Evolutionary conservation across 768 basidiomycete species (phyloP), one percentile per base, ranked within the genome.

Genomic region (Mycena kentingensis): DNA sequence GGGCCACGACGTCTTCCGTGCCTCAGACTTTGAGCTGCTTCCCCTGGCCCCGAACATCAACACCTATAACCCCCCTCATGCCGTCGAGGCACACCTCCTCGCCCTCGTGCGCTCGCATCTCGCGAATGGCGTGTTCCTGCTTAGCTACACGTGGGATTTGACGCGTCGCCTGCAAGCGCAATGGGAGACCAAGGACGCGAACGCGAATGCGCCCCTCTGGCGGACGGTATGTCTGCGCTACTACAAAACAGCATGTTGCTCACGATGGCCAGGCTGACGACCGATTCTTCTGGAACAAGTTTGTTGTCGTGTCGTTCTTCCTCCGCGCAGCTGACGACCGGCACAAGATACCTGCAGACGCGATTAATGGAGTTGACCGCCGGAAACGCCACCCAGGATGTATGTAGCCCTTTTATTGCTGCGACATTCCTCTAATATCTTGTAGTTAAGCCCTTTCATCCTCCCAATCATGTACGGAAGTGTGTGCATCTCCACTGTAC

Each of bases 241-340:
- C 27, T 24, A 18, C 22, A 43, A 32, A 44, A 5, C 28, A n/a
- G 21, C 24, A 7, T 19, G 27, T 24, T 28, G 35, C 29, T 31
- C 27, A 22, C 35, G 27, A 49, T 43, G 42, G 54, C 15, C 62
- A 95, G 87, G 88, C 87, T 32, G 97, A 99, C 59, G 93, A 97
- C 64, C 81, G 95, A 57, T 99, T 99, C 73, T 98, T 98, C 72
- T 99, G 96, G 96, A 99, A 99, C 70, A 90, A 84, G 82, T 89
- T 52, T 41, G 70, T 65, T 15, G 46, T 31, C 21, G 39, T 38
- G 27, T 12, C 60, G 78, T 77, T 64, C 80, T 78, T 60, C 64
- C 88, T 52, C 84, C 86, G 54, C 77, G 13, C 77, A 80, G 58
- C 71, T 93, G 55, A 86, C 88, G 83, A 75, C 83, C 65, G 64